These are phyloP conservation scores for Dioscorea dumetorum DNA, from an alignment of 106 monocot species.

Conservation along the genomic window DNA sequence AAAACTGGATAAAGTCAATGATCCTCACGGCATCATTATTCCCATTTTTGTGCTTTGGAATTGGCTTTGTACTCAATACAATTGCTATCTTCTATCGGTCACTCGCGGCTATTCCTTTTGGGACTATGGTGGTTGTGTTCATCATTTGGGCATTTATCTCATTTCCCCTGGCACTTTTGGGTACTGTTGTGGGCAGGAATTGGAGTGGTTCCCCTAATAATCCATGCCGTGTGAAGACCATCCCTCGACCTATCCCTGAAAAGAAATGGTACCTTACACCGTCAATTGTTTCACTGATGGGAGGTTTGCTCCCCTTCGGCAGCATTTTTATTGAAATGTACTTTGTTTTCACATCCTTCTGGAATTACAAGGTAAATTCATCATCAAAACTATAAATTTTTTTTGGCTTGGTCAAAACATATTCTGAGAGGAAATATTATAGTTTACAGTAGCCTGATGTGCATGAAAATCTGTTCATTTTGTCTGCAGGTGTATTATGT, in stretches of 20 bases:
- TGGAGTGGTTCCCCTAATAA: slow-evolving; percentile 64
- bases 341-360: slow-evolving; percentile 66
- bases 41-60: slow-evolving; percentile 49
- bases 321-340: slow-evolving; percentile 72
- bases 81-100: slow-evolving; percentile 50
- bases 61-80: slow-evolving; percentile 55
- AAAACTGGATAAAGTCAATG: slow-evolving; percentile 61
- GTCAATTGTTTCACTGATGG: slow-evolving; percentile 48
- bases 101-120: slow-evolving; percentile 51
- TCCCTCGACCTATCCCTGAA: slow-evolving; percentile 60
- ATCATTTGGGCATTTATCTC: slow-evolving; percentile 60
- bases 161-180: slow-evolving; percentile 54
- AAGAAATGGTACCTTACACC: slow-evolving; percentile 71
- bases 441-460: background rate
- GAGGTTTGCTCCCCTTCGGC: slow-evolving; percentile 57
- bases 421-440: background rate
- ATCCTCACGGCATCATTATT: slow-evolving; percentile 48
- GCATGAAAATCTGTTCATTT: background rate
- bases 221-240: slow-evolving; percentile 59
- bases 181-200: slow-evolving; percentile 59
- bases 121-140: slow-evolving; percentile 53
- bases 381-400: background rate
- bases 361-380: slow-evolving; percentile 59
- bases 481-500: slow-evolving; percentile 77
- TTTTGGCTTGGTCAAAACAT: too few relatives aligned